Conservation (phyloP, 2,329 filamentous ascomycete genomes). For the Ceratocystis albifundus region DNA sequence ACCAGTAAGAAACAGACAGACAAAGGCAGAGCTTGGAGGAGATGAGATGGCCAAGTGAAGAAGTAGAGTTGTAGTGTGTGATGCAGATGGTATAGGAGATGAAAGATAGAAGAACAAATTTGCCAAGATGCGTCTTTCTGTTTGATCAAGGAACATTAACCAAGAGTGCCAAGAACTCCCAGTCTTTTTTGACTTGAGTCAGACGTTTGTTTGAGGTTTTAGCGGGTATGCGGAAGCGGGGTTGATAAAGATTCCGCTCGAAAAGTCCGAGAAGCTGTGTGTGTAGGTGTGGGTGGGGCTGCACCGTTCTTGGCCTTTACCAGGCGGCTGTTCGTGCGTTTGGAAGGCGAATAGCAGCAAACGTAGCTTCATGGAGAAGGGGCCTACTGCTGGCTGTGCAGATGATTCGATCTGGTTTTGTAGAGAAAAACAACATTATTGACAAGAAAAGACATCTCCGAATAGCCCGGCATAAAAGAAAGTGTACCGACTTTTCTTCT, state of each 20-base stretch:
- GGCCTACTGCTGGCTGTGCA: too few relatives aligned
- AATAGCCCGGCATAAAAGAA: neutral
- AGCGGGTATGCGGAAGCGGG: neutral
- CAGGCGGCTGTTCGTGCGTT: too few relatives aligned
- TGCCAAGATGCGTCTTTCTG: neutral
- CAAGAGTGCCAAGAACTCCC: conserved; percentile 2
- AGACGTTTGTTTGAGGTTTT: neutral
- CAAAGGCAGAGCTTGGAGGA: neutral
- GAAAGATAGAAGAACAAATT: neutral
- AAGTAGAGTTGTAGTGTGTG: neutral
- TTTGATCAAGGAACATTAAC: neutral
- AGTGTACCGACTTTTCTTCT: neutral
- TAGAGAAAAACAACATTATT: too few relatives aligned
- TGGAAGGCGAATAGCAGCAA: too few relatives aligned
- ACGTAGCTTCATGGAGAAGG: too few relatives aligned
- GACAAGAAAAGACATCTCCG: neutral
- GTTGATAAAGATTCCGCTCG: neutral
- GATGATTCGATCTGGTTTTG: too few relatives aligned
- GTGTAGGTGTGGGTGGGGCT: neutral
- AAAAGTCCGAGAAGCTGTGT: neutral
- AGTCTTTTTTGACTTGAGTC: neutral
- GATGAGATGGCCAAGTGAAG: neutral
- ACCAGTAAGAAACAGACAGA: neutral
- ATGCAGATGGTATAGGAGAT: neutral
- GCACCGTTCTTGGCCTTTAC: too few relatives aligned